These are phyloP conservation scores for Curvularia eragrostidis DNA, from an alignment of 2,329 filamentous ascomycete genomes.

Conservation along the genomic window DNA sequence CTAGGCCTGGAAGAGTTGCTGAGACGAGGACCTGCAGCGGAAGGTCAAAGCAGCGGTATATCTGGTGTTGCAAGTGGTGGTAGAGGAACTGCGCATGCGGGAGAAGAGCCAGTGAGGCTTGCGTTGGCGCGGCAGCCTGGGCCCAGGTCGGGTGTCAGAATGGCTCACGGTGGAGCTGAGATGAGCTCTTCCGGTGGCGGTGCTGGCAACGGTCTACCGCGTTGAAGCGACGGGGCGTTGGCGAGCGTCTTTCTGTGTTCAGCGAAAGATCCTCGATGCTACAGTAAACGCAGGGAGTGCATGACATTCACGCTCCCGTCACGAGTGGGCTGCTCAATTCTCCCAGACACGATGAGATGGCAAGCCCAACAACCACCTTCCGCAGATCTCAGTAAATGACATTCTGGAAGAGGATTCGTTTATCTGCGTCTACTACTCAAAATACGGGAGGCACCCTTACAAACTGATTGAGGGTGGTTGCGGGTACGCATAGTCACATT, in stretches of 20 bases:
- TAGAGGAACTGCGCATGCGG: constrained; percentile 14
- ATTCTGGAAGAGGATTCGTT: not conserved
- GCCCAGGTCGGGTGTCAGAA: constrained; percentile 24
- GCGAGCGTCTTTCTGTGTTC: not conserved
- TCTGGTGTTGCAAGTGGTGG: constrained; percentile 16
- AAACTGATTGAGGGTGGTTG: not conserved
- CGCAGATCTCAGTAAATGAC: no score
- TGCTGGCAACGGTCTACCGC: constrained; percentile 44
- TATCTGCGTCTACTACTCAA: not conserved
- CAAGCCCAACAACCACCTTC: not conserved
- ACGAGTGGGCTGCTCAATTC: not conserved
- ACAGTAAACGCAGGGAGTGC: not conserved
- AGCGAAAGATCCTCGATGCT: no score
- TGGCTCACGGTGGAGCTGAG: constrained; percentile 14
- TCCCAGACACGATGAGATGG: no score
- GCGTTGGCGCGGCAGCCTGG: constrained; percentile 44
- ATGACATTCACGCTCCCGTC: not conserved
- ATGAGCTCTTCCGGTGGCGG: constrained; percentile 15
- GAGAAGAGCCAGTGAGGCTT: constrained; percentile 38
- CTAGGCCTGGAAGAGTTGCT: constrained; percentile 75
- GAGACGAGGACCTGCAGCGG: constrained; percentile 62
- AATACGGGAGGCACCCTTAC: not conserved
- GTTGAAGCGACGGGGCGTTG: constrained; percentile 25
- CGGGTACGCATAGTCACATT: not conserved
- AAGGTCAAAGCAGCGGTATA: constrained; percentile 14